Evolutionary conservation across 371 early-diverging fungal species (phyloP).

Genomic region (Syncephalastrum racemosum): DNA sequence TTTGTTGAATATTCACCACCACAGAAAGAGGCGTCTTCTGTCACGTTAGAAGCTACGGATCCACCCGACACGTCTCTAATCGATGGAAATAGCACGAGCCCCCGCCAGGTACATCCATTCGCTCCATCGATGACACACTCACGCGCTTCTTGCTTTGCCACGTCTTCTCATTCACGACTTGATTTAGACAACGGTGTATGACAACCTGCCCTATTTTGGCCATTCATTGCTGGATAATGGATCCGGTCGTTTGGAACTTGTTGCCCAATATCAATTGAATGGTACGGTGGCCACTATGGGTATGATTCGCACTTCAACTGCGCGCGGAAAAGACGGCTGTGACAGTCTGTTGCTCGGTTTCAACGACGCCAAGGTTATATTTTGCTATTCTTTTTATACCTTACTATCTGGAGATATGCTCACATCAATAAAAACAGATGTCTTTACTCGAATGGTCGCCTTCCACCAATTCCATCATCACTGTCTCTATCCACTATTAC

Average conservation of each 20-base stretch:
- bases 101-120: too few species aligned
- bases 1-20: slow-evolving; percentile 64
- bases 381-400: too few species aligned
- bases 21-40: too few species aligned
- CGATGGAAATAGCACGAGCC: too few species aligned
- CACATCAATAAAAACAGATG: slow-evolving; percentile 58
- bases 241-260: slow-evolving; percentile 74
- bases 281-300: slow-evolving; percentile 83
- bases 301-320: slow-evolving; percentile 67
- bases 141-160: not conserved
- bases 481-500: slow-evolving; percentile 95
- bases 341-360: slow-evolving; percentile 88
- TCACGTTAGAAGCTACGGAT: slow-evolving; percentile 8
- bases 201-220: slow-evolving; percentile 38
- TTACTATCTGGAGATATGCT: not conserved
- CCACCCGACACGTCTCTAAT: not conserved
- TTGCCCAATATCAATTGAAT: slow-evolving; percentile 73
- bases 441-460: slow-evolving; percentile 87
- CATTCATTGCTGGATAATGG: slow-evolving; percentile 31
- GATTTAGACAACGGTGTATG: slow-evolving; percentile 44
- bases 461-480: slow-evolving; percentile 73
- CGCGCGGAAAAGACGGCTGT: slow-evolving; percentile 66
- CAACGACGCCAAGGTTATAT: slow-evolving; percentile 87
- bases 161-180: not conserved
- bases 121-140: slow-evolving; percentile 9